Conservation (phyloP, 768 basidiomycete genomes). For the Nidularia pulvinata region DNA sequence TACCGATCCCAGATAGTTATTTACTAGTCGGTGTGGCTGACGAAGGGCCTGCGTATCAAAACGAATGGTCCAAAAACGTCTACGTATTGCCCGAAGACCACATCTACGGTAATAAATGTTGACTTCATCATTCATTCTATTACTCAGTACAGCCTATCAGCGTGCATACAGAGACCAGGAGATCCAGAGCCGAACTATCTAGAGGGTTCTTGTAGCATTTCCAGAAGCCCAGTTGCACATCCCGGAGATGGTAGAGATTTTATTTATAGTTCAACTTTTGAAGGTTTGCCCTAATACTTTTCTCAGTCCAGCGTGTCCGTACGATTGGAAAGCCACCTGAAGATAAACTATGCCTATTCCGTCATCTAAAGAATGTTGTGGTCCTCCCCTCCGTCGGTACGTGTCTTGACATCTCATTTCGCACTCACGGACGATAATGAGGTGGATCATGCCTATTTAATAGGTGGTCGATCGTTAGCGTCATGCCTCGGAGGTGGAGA, state of each 20-base stretch:
- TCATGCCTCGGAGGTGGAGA: conserved; percentile 77
- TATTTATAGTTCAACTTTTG: conserved; percentile 2
- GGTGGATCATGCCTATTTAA: not conserved
- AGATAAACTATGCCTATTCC: conserved; percentile 54
- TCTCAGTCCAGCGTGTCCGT: conserved; percentile 63
- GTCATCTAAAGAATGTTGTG: conserved; percentile 65
- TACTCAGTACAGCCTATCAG: conserved; percentile 25
- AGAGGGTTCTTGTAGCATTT: conserved; percentile 61
- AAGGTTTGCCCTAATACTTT: not conserved
- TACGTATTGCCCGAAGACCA: conserved; percentile 52
- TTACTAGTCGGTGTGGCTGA: conserved; percentile 83
- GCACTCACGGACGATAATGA: not conserved
- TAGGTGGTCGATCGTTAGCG: conserved; percentile 63
- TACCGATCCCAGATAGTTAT: conserved; percentile 67
- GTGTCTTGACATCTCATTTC: conserved; percentile 6
- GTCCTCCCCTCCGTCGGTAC: conserved; percentile 66
- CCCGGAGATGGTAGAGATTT: conserved; percentile 62
- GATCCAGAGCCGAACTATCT: conserved; percentile 52
- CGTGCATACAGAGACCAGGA: conserved; percentile 53
- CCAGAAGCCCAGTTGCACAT: conserved; percentile 74
- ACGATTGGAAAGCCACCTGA: conserved; percentile 72
- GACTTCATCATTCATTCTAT: not conserved
- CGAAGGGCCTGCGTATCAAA: conserved; percentile 68
- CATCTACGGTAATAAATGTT: conserved; percentile 56
- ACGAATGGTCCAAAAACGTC: conserved; percentile 49